These are phyloP conservation scores for Leptosphaerulina australis DNA, from an alignment of 2,329 filamentous ascomycete genomes.

Conservation along the genomic window DNA sequence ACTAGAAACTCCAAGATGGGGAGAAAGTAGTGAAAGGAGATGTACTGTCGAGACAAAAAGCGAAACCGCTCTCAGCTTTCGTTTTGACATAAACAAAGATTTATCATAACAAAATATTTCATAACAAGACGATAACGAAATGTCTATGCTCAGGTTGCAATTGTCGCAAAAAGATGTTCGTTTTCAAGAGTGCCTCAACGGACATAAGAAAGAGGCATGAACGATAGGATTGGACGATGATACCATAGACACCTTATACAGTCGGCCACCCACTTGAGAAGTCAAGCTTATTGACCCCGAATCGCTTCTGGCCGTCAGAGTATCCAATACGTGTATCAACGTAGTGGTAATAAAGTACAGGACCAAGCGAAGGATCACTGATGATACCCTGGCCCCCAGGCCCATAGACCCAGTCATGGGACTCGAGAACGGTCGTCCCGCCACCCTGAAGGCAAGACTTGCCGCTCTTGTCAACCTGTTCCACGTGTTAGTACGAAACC, in stretches of 20 bases:
- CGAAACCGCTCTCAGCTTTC: too few species aligned
- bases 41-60: too few species aligned
- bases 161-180: neutral
- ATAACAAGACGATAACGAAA: too few species aligned
- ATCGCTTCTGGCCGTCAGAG: constrained; percentile 54
- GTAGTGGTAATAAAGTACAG: constrained; percentile 26
- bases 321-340: constrained; percentile 56
- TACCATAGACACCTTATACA: neutral
- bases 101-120: too few species aligned
- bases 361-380: constrained; percentile 53
- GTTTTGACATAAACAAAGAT: too few species aligned
- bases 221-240: neutral
- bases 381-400: constrained; percentile 67
- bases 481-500: neutral
- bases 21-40: too few species aligned
- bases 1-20: too few species aligned
- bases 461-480: constrained; percentile 57
- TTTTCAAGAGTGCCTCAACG: neutral
- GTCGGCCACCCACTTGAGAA: constrained; percentile 55
- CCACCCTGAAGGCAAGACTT: constrained; percentile 59
- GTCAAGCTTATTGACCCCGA: constrained; percentile 56
- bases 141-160: too few species aligned
- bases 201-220: neutral
- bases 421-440: constrained; percentile 63
- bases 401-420: constrained; percentile 64